Evolutionary conservation across 2,329 filamentous ascomycete species (phyloP).

Genomic region (Calonectria montana): DNA sequence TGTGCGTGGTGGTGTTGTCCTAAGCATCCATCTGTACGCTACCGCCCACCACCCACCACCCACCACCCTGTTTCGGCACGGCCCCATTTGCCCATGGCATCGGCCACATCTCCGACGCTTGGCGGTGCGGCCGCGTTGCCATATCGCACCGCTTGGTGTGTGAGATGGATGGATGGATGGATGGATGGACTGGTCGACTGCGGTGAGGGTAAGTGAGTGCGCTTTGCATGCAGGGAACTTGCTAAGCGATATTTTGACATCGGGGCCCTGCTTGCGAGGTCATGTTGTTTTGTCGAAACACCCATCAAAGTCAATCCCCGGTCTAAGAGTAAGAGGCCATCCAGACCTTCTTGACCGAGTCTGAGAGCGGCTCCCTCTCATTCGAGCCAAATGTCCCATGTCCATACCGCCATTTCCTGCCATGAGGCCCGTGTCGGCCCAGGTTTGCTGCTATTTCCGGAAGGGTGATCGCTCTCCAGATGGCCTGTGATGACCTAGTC

Average conservation of each 20-base stretch:
- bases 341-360: background rate
- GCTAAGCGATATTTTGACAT: background rate
- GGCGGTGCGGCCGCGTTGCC: slow-evolving; percentile 10
- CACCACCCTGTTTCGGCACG: background rate
- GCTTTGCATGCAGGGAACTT: background rate
- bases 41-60: too few species aligned
- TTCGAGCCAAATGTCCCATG: background rate
- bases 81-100: background rate
- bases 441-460: background rate
- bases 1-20: background rate
- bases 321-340: background rate
- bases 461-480: background rate
- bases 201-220: background rate
- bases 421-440: background rate
- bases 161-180: background rate
- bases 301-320: background rate
- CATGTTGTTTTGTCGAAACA: background rate
- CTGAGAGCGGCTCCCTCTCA: background rate
- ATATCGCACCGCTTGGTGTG: background rate
- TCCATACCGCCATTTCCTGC: slow-evolving; percentile 4
- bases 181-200: background rate
- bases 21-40: background rate
- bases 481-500: background rate
- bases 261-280: background rate
- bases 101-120: slow-evolving; percentile 11